These are phyloP conservation scores for Talaromyces thailandensis DNA, from an alignment of 495 filamentous ascomycete genomes.

Conservation along the genomic window DNA sequence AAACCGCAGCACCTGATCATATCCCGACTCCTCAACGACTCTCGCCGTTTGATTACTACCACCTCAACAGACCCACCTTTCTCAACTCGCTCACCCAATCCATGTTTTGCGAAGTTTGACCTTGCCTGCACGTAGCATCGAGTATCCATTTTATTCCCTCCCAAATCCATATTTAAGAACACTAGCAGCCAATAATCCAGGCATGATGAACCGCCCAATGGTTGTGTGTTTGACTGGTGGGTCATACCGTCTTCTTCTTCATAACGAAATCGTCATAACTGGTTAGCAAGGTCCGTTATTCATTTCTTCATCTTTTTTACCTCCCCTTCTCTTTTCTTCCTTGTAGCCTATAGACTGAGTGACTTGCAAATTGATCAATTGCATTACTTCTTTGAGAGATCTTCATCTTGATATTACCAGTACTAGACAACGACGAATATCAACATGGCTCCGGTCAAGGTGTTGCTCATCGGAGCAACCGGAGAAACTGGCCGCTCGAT, in stretches of 20 bases:
- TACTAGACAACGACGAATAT: not conserved
- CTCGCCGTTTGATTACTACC: not conserved
- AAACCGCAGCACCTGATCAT: not conserved
- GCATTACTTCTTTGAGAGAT: not conserved
- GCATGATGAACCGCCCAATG: not conserved
- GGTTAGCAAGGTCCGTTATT: not conserved
- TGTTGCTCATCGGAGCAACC: slow-evolving; percentile 37
- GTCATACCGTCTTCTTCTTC: not conserved
- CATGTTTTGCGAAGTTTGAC: not conserved
- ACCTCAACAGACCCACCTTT: not conserved
- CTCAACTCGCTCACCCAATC: not conserved
- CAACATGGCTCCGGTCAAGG: slow-evolving; percentile 13
- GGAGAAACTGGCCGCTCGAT: slow-evolving; percentile 43
- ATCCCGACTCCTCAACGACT: not conserved
- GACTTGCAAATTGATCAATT: not conserved
- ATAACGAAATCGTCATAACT: slow-evolving; percentile 2
- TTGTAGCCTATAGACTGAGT: not conserved
- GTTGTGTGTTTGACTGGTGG: not conserved
- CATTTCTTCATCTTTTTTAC: not conserved
- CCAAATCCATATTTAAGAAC: not conserved
- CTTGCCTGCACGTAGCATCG: not conserved
- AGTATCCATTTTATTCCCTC: not conserved
- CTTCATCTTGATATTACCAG: not conserved
- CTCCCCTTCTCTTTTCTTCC: not conserved
- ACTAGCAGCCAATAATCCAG: not conserved